Percentiles rank a stretch among this genome's conserved stretches.
These are phyloP conservation scores for Leersia perrieri DNA, from an alignment of 176 grass and related monocot genomes.

Conservation along the genomic window DNA sequence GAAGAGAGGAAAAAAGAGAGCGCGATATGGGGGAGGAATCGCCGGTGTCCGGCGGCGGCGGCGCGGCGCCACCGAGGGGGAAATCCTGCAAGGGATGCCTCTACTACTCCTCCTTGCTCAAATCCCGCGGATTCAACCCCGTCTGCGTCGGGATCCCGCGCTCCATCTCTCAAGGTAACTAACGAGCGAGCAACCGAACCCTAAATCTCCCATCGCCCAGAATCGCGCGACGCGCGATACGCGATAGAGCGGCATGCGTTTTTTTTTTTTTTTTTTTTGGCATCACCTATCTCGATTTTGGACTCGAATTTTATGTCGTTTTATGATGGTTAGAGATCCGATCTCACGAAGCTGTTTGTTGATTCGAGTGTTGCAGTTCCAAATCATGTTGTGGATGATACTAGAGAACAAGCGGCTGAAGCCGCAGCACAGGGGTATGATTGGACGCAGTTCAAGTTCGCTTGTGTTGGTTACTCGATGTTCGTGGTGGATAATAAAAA, in stretches of 20 bases:
- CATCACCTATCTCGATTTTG: no score
- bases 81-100: slow-evolving; percentile 96
- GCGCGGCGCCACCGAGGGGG: slow-evolving; percentile 32
- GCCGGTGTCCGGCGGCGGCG: slow-evolving; percentile 41
- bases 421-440: slow-evolving; percentile 45
- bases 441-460: slow-evolving; percentile 69
- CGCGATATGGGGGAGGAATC: slow-evolving; percentile 52
- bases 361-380: slow-evolving; percentile 56
- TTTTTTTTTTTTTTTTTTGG: no score
- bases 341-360: slow-evolving; percentile 20
- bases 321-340: background rate
- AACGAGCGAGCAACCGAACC: no score
- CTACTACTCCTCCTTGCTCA: slow-evolving; percentile 84
- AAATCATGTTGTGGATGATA: slow-evolving; percentile 56
- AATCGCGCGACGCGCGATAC: background rate
- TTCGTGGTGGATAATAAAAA: slow-evolving; percentile 63
- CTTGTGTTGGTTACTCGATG: slow-evolving; percentile 85
- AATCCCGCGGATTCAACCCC: slow-evolving; percentile 68
- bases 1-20: background rate
- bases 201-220: background rate
- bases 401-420: slow-evolving; percentile 56
- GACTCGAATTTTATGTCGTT: background rate
- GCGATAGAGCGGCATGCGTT: background rate
- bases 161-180: slow-evolving; percentile 71
- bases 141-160: slow-evolving; percentile 82